Evolutionary conservation across 306 rosid genomes (phyloP).

Genomic region (Amphicarpaea edgeworthii): DNA sequence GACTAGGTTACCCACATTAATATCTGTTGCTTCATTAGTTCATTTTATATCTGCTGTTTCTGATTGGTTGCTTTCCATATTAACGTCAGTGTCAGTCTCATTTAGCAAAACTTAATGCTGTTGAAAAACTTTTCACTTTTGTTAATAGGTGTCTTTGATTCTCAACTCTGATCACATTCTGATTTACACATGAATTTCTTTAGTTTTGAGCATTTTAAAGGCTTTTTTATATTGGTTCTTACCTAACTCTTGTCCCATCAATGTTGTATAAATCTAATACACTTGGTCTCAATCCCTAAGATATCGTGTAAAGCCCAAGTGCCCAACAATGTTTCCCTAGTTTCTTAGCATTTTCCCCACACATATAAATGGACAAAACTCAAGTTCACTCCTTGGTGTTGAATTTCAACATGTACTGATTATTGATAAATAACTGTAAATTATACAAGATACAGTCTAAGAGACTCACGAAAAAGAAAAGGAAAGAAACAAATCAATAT

Average conservation of each 20-base stretch:
- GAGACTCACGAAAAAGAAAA: slow-evolving; percentile 1
- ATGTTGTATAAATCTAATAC: background rate
- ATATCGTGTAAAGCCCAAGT: slow-evolving; percentile 27
- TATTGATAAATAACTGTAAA: slow-evolving; percentile 28
- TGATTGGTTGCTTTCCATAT: slow-evolving; percentile 28
- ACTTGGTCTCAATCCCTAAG: slow-evolving; percentile 24
- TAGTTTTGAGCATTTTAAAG: slow-evolving; percentile 22
- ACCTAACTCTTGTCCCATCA: slow-evolving; percentile 30
- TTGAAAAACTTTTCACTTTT: slow-evolving; percentile 6
- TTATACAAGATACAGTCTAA: slow-evolving; percentile 2
- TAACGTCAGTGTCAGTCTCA: slow-evolving; percentile 25
- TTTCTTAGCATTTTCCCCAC: slow-evolving; percentile 34
- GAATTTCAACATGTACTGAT: slow-evolving; percentile 18
- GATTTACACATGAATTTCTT: slow-evolving; percentile 21
- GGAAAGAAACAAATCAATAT: slow-evolving; percentile 6
- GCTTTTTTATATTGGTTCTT: slow-evolving; percentile 28
- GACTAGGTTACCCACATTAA: slow-evolving; percentile 21
- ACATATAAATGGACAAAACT: background rate
- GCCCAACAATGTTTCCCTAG: slow-evolving; percentile 24
- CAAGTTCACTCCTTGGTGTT: slow-evolving; percentile 4
- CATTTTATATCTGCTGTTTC: slow-evolving; percentile 11
- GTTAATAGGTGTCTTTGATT: slow-evolving; percentile 5
- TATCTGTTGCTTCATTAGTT: background rate
- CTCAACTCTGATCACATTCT: slow-evolving; percentile 10
- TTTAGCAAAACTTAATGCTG: slow-evolving; percentile 26